Base-by-base conservation (phyloP, 2,329 filamentous ascomycete genomes). In the Apiospora kogelbergensis region DNA sequence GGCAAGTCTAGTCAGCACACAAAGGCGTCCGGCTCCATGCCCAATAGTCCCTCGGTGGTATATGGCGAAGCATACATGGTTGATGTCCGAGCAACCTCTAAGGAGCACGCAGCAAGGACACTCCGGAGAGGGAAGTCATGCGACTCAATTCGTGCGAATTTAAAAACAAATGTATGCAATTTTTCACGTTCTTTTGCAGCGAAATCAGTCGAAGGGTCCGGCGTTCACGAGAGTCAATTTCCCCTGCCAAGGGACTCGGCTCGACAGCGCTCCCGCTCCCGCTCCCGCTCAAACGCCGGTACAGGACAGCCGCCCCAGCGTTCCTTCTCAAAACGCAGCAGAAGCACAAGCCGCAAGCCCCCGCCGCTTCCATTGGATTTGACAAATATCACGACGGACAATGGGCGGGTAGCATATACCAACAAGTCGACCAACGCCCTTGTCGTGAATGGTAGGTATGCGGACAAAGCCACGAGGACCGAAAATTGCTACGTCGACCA, bases 1-100 rank as follows among this genome's bases (percentile, higher is more conserved):
- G 70, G 70, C 40, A 53, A 70, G 22, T 60, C 72, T 13, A 76
- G 72, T n/a, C 73, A 72, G 20, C 69, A 64, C 1, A 72, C 72
- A 65, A 66, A 69, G n/a, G 63, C 57, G n/a, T 72, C 72, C 2
- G 73, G 70, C 9, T 76, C 76, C 44, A 48, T 67, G 11, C 74
- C 73, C 9, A 71, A 69, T 40, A 79, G 74, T 20, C 77, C 77
- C 9, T 70, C 74, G 13, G 40, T 74, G 17, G 70, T 79, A 42
- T 70, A 68, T n/a, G 75, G 73, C 24, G 72, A 76, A 70, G 77
- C 77, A 24, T 71, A 69, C 11, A 65, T 75, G 1, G 71, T 78
- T 30, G 73, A 78, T 44, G 66, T 79, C 37, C 73, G 76, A 20
- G 53, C 71, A 26, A 70, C 74, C 1, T 57, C 66, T 13, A 30